Base-by-base conservation (phyloP, 306 rosid genomes). In the Cucumis cinereus region DNA sequence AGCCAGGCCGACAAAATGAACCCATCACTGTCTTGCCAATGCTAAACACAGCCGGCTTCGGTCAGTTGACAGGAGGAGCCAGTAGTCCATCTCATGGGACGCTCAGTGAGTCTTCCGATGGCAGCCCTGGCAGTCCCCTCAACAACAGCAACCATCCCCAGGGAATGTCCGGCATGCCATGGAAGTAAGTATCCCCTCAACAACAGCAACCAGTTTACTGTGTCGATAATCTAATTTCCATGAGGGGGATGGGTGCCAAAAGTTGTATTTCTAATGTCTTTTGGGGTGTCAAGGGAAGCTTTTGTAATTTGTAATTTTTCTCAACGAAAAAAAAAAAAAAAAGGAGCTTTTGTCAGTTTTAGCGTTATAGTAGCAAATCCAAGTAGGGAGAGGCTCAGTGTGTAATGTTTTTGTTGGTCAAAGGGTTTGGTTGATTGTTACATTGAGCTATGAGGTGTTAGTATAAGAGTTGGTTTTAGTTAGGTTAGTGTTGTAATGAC, bases 1-100 rank as follows among this genome's bases (percentile, higher is more conserved):
- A 85, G 73, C 30, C 77, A 7, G 79, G 73, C 33, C 84, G 75
- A 70, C 80, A 74, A 62, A 75, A 38, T 54, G 85, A 52, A 77
- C 17, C 64, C 38, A 36, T 60, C 41, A 7, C 75, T 24, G 78
- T 73, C 58, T 72, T 77, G 0, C 77, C 82, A 30, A 87, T 72
- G 69, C 43, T 77, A 74, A 54, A 74, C 57, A 47, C 38, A 50
- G 67, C 15, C 64, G 71, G 80, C 40, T 15, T 79, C 5, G 77
- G 78, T 30, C 17, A 83, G 30, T 60, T 79, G 56, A 67, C 77
- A n/a, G 78, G 84, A 11, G 92, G 87, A 71, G 86, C 82, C 35
- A 83, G 86, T 78, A 85, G 84, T 77, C 87, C 89, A 43, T 87
- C 89, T 10, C 74, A 74, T 1, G 87, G 89, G 40, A 82, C 85